Evolutionary conservation across 257 asterid genomes (phyloP).

Genomic region (Haberlea rhodopensis): DNA sequence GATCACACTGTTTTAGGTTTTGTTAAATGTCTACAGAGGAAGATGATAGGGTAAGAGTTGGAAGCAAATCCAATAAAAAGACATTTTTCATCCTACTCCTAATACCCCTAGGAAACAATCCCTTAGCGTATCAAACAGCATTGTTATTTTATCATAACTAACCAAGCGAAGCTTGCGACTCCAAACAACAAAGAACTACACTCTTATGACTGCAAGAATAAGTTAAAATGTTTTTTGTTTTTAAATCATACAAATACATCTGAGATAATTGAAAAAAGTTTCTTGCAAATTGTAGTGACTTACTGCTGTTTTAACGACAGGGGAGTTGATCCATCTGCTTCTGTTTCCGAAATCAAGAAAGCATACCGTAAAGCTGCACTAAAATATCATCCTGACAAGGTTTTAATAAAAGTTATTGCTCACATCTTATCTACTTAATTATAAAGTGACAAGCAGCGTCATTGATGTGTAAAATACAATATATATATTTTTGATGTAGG

Average conservation of each 20-base stretch:
- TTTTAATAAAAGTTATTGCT: slow-evolving; percentile 29
- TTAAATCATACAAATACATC: not conserved
- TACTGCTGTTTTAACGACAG: slow-evolving; percentile 46
- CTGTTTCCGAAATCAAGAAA: slow-evolving; percentile 81
- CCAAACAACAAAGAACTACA: too few species aligned
- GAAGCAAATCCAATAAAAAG: too few species aligned
- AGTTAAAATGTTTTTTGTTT: not conserved
- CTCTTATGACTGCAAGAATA: too few species aligned
- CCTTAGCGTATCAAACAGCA: too few species aligned
- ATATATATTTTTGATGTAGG: slow-evolving; percentile 42
- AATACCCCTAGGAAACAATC: too few species aligned
- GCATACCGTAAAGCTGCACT: slow-evolving; percentile 95
- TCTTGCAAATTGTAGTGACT: slow-evolving; percentile 10
- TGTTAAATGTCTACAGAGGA: too few species aligned
- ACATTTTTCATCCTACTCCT: too few species aligned
- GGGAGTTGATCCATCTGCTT: slow-evolving; percentile 85
- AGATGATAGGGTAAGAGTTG: too few species aligned
- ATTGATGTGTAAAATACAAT: slow-evolving; percentile 5
- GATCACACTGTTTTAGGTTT: too few species aligned
- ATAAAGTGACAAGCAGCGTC: slow-evolving; percentile 9
- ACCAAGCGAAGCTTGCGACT: too few species aligned
- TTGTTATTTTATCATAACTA: too few species aligned
- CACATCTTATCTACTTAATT: slow-evolving; percentile 8
- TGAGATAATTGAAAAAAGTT: not conserved
- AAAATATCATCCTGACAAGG: slow-evolving; percentile 97